These are phyloP conservation scores for Colletotrichum neosansevieriae DNA, from an alignment of 2,329 filamentous ascomycete genomes.

Conservation along the genomic window DNA sequence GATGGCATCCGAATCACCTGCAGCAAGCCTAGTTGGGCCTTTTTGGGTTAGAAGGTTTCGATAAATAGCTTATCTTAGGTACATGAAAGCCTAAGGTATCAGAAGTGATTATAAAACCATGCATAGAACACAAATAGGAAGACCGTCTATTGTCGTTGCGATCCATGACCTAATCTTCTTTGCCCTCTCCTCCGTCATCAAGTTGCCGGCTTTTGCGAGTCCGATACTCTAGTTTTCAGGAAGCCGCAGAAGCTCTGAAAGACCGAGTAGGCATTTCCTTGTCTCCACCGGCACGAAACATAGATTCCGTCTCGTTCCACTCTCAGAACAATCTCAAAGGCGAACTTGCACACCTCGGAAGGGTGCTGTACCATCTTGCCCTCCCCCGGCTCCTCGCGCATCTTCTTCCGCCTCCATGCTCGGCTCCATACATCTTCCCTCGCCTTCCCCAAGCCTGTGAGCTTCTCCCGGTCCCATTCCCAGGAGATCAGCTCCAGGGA, in stretches of 20 bases:
- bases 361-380: conserved; percentile 42
- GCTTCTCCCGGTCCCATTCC: conserved; percentile 68
- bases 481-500: conserved; percentile 71
- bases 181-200: background rate
- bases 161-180: no score
- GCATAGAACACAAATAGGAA: no score
- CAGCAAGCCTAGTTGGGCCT: conserved; percentile 1
- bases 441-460: conserved; percentile 72
- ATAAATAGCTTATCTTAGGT: no score
- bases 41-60: background rate
- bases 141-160: no score
- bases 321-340: conserved; percentile 67
- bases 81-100: no score
- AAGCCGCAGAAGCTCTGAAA: conserved; percentile 93
- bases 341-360: conserved; percentile 61
- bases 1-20: background rate
- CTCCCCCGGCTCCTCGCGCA: conserved; percentile 43
- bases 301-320: conserved; percentile 55
- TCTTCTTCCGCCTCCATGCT: conserved; percentile 74
- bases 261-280: conserved; percentile 77
- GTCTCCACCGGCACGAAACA: conserved; percentile 76
- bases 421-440: conserved; percentile 84
- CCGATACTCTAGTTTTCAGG: conserved; percentile 61
- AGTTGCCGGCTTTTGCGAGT: background rate
- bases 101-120: no score